Percentiles rank a stretch among this genome's conserved stretches.
Conservation (phyloP, 495 filamentous ascomycete genomes). For the Neurospora sp. region DNA sequence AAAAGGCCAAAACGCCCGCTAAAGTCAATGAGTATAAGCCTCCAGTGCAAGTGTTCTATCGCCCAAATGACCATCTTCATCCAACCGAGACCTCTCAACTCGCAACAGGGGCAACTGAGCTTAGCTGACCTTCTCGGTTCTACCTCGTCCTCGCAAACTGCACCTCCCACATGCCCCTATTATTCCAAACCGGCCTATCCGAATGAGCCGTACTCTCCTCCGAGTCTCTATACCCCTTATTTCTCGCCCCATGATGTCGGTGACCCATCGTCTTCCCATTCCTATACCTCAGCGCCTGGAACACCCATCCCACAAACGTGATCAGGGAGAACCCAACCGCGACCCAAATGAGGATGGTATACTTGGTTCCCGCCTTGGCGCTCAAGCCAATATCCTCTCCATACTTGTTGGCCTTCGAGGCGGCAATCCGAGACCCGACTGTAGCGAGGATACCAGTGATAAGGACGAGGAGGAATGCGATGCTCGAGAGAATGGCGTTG, state of each 20-base stretch:
- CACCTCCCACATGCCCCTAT: neutral
- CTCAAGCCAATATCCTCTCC: slow-evolving; percentile 25
- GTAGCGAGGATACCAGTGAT: slow-evolving; percentile 15
- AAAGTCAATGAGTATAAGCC: neutral
- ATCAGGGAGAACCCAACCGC: slow-evolving; percentile 51
- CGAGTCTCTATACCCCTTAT: slow-evolving; percentile 2
- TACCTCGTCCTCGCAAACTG: neutral
- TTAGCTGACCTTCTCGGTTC: neutral
- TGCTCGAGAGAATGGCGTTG: slow-evolving; percentile 16
- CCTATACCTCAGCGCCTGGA: neutral
- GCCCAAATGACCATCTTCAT: neutral
- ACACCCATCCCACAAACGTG: slow-evolving; percentile 47
- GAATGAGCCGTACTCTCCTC: slow-evolving; percentile 1
- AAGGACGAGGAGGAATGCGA: slow-evolving; percentile 14
- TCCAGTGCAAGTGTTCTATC: neutral
- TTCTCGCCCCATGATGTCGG: neutral
- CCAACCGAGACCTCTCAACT: neutral
- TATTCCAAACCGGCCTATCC: neutral
- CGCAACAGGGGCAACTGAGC: neutral
- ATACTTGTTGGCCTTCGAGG: slow-evolving; percentile 19
- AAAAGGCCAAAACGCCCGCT: neutral
- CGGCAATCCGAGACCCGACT: slow-evolving; percentile 20
- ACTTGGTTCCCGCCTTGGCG: slow-evolving; percentile 21
- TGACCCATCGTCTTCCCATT: slow-evolving; percentile 5
- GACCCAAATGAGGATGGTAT: slow-evolving; percentile 48